These are phyloP conservation scores for Cocos nucifera DNA, from an alignment of 176 grass and related monocot species.

Conservation along the genomic window DNA sequence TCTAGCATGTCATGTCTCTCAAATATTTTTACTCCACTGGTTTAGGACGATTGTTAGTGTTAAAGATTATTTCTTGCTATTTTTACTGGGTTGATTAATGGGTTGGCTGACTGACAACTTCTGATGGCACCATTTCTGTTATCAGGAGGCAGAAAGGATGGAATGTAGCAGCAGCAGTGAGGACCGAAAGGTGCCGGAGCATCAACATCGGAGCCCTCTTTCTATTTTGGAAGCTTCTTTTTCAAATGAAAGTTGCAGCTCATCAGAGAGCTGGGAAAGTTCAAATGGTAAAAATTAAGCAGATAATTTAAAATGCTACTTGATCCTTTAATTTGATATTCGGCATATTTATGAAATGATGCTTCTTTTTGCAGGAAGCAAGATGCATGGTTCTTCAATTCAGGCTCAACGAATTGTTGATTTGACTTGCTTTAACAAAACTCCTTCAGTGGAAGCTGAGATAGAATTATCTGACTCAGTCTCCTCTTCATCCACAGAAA, in stretches of 20 bases:
- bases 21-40: too few species aligned
- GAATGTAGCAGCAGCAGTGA: conserved; percentile 39
- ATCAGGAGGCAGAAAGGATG: conserved; percentile 42
- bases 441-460: conserved; percentile 24
- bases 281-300: conserved; percentile 34
- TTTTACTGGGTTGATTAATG: neutral
- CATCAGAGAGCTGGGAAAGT: conserved; percentile 46
- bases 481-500: conserved; percentile 35
- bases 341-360: neutral
- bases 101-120: conserved; percentile 4
- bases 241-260: conserved; percentile 49
- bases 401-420: conserved; percentile 33
- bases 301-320: conserved; percentile 2
- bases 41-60: neutral
- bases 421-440: conserved; percentile 25
- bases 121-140: conserved; percentile 16
- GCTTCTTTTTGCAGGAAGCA: conserved; percentile 30
- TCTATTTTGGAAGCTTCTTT: conserved; percentile 52
- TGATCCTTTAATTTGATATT: neutral
- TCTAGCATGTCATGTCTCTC: too few species aligned
- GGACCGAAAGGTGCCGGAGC: conserved; percentile 22
- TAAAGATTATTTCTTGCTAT: neutral
- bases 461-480: conserved; percentile 36
- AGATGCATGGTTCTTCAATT: conserved; percentile 25
- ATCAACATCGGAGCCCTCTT: conserved; percentile 45